Conservation (phyloP, 441 rosid genomes). For the Mallotus japonicus region DNA sequence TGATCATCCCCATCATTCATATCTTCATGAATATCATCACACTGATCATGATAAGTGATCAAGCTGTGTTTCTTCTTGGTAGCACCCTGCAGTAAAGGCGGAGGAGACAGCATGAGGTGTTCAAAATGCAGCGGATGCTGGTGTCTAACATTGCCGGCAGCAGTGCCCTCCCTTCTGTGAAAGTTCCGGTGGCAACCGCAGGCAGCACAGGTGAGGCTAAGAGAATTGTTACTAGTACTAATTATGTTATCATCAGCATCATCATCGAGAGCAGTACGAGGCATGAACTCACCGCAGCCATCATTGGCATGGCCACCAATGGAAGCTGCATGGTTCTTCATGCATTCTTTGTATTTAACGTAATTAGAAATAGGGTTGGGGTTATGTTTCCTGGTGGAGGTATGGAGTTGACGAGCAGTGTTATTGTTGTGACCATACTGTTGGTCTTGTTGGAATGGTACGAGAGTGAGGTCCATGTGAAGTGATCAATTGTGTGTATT, state of each 20-base stretch:
- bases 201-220: constrained; percentile 72
- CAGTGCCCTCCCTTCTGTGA: constrained; percentile 63
- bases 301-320: constrained; percentile 80
- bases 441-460: constrained; percentile 13
- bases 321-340: constrained; percentile 76
- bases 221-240: no score
- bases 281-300: constrained; percentile 91
- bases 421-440: background rate
- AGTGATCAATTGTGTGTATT: no score
- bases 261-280: constrained; percentile 21
- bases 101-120: background rate
- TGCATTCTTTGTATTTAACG: constrained; percentile 62
- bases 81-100: background rate
- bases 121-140: background rate
- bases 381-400: no score
- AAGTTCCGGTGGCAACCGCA: constrained; percentile 93
- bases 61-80: background rate
- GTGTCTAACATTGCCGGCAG: background rate
- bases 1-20: background rate
- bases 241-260: constrained; percentile 46
- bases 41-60: background rate
- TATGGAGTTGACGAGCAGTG: no score
- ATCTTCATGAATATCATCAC: background rate
- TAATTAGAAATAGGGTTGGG: background rate
- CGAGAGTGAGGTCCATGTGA: constrained; percentile 18